Evolutionary conservation across 1,284 basidiomycete species (phyloP).

Genomic region (Hemileia vastatrix): DNA sequence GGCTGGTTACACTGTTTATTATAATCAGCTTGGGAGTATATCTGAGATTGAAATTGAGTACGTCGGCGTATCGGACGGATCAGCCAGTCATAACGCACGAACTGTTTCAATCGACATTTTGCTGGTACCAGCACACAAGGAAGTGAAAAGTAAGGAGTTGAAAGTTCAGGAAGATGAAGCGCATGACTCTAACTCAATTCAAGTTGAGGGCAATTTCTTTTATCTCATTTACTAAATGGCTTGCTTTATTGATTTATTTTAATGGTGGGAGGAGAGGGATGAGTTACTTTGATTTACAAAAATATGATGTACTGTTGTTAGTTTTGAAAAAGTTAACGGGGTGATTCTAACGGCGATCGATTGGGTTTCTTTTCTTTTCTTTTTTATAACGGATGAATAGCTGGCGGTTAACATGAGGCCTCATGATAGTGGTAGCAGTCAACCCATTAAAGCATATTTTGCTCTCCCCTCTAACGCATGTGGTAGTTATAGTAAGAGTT

Average conservation of each 20-base stretch:
- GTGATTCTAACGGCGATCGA: too few relatives aligned
- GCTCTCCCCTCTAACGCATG: constrained; percentile 11
- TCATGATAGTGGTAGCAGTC: constrained; percentile 19
- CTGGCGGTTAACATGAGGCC: constrained; percentile 15
- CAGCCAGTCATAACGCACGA: constrained; percentile 11
- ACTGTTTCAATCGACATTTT: constrained; percentile 18
- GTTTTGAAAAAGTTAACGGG: too few relatives aligned
- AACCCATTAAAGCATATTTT: constrained; percentile 18
- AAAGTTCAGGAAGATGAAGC: background rate
- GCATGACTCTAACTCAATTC: too few relatives aligned
- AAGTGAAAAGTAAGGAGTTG: too few relatives aligned
- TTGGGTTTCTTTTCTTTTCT: too few relatives aligned
- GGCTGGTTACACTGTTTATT: background rate
- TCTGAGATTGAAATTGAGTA: constrained; percentile 14
- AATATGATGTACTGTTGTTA: too few relatives aligned
- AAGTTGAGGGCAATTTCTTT: too few relatives aligned
- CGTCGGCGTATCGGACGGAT: constrained; percentile 16
- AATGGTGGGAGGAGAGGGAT: too few relatives aligned
- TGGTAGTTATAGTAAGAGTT: constrained; percentile 12
- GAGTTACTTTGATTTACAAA: too few relatives aligned
- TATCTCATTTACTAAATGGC: too few relatives aligned
- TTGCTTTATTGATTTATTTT: too few relatives aligned
- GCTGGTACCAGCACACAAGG: constrained; percentile 11
- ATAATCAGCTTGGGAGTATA: constrained; percentile 11
- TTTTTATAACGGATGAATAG: too few relatives aligned